Percentiles rank a stretch among this genome's conserved stretches.
Evolutionary conservation across 2,329 filamentous ascomycete species (phyloP).

Genomic region (Neofusicoccum parvum): DNA sequence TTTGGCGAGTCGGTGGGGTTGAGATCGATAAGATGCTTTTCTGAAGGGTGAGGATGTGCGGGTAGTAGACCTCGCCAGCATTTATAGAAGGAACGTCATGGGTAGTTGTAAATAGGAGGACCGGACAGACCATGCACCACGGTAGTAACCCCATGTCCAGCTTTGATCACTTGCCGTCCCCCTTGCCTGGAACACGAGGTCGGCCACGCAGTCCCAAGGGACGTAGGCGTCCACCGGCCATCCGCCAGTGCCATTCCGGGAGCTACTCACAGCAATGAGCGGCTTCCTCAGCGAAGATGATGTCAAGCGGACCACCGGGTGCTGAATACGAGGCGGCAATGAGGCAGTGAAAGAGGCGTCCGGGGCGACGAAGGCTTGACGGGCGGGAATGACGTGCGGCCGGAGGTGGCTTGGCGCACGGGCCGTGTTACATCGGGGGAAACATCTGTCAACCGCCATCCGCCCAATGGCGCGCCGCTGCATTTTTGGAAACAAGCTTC

Average conservation of each 20-base stretch:
- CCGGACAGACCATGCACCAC: not conserved
- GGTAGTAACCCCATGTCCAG: not conserved
- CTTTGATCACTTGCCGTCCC: not conserved
- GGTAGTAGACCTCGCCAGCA: not conserved
- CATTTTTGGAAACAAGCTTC: conserved; percentile 5
- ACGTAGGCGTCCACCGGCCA: not conserved
- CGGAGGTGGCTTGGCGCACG: not conserved
- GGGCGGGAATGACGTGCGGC: not conserved
- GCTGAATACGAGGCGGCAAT: not conserved
- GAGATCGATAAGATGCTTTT: no score
- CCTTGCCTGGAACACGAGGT: not conserved
- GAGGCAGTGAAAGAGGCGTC: not conserved
- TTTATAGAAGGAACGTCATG: not conserved
- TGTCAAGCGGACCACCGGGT: not conserved
- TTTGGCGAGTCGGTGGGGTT: not conserved
- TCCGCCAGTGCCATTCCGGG: not conserved
- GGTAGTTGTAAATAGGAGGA: not conserved
- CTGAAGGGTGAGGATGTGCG: not conserved
- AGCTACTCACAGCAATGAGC: not conserved
- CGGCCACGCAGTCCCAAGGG: not conserved
- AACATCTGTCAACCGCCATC: not conserved
- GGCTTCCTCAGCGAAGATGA: not conserved
- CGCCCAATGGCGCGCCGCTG: not conserved
- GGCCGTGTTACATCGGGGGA: not conserved
- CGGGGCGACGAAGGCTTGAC: not conserved